Evolutionary conservation across 257 asterid species (phyloP), one percentile per base, ranked within the genome.

Genomic region (Nicotiana tabacum): DNA sequence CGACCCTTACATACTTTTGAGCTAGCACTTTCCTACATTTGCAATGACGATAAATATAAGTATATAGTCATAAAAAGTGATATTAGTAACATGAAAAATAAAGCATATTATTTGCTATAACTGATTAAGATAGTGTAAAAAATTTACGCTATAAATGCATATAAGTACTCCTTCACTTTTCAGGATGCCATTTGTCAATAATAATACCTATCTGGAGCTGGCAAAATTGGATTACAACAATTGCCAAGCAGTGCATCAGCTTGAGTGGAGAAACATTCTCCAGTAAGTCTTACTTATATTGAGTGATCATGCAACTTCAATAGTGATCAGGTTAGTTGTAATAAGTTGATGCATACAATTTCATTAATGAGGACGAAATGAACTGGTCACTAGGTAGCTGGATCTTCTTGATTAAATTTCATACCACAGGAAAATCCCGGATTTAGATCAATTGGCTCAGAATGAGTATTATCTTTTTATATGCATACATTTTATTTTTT

Each of bases 181-280:
- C 85, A 95, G 98, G 92, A 96, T 96, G 98, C 86, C 92, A 1
- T 82, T 85, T 56, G 94, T 96, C 4, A 93, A 91, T 84, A 94
- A 92, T 39, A 90, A 89, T 81, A 83, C 77, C 0, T 93, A 96
- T 81, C 89, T 94, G 56, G 94, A 94, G 85, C 85, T 94, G 15
- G 98, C 93, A 11, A 93, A 90, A 78, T 35, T 90, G 77, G 99
- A 96, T 84, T 96, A 90, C 72, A 92, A 92, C 70, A 85, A 84
- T 18, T 94, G 94, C 15, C 99, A 96, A 43, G 88, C 87, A 83
- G 43, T 91, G 51, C 97, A 96, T 85, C 95, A 83, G 48, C 82
- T 57, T 0, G 98, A 96, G 84, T 96, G 98, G 98, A 87, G 66
- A 83, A 81, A 58, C 89, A 86, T 96, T 17, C 94, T 83, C 76